Evolutionary conservation across 176 grass and related monocot genomes (phyloP).

Genomic region (Zoysia pacifica): DNA sequence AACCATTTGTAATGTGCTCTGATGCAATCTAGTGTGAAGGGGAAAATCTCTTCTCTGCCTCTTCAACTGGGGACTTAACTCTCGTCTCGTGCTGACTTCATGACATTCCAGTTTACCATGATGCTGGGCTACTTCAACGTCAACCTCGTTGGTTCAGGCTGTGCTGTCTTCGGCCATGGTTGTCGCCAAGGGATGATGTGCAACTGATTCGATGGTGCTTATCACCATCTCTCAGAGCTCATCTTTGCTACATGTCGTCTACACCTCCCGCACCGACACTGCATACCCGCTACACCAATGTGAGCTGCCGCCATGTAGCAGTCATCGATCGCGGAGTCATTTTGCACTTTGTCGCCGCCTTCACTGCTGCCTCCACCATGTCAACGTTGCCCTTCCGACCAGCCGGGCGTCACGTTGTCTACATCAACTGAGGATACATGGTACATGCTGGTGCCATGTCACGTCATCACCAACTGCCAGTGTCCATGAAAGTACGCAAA

Average conservation of each 20-base stretch:
- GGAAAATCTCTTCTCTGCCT: slow-evolving; percentile 30
- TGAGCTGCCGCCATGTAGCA: slow-evolving; percentile 9
- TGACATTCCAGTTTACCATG: slow-evolving; percentile 43
- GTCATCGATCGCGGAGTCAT: slow-evolving; percentile 31
- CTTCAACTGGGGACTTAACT: slow-evolving; percentile 39
- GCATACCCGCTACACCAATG: slow-evolving; percentile 47
- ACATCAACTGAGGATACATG: slow-evolving; percentile 36
- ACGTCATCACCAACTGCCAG: slow-evolving; percentile 6
- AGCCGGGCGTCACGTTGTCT: slow-evolving; percentile 38
- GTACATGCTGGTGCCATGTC: slow-evolving; percentile 34
- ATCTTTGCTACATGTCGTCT: slow-evolving; percentile 42
- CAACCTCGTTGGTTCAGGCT: slow-evolving; percentile 51
- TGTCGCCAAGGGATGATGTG: slow-evolving; percentile 27
- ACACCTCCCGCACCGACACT: slow-evolving; percentile 42
- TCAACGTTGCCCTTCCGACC: slow-evolving; percentile 29
- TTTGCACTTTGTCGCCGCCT: slow-evolving; percentile 2
- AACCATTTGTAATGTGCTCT: slow-evolving; percentile 39
- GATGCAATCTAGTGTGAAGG: slow-evolving; percentile 34
- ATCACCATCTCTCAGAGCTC: slow-evolving; percentile 39
- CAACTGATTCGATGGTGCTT: slow-evolving; percentile 42
- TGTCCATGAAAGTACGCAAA: neutral
- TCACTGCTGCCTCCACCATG: neutral
- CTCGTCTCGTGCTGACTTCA: slow-evolving; percentile 46
- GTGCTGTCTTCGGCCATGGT: slow-evolving; percentile 45
- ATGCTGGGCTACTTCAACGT: slow-evolving; percentile 41